These are phyloP conservation scores for Chimonanthus salicifolius DNA, from an alignment of 164 flowering plant species.

Conservation along the genomic window DNA sequence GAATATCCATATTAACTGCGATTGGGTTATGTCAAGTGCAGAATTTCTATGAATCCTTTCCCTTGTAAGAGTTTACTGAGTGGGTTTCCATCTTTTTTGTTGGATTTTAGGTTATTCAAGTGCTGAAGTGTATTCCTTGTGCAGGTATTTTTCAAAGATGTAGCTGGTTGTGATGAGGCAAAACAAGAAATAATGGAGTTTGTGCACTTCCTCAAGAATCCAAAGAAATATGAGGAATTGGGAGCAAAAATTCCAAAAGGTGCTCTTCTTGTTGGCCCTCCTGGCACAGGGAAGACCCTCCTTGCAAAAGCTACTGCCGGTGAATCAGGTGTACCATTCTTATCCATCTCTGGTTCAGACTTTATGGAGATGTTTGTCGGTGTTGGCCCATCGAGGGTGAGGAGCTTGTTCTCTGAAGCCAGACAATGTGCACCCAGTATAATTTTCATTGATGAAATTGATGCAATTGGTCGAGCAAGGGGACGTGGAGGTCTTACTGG, in stretches of 20 bases:
- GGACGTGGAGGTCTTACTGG: conserved; percentile 84
- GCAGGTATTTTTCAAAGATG: conserved; percentile 81
- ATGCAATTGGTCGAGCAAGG: conserved; percentile 92
- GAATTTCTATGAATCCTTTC: not conserved
- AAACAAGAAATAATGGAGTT: conserved; percentile 96
- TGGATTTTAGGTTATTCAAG: too few relatives aligned
- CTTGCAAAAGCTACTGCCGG: conserved; percentile 96
- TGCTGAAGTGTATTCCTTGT: not conserved
- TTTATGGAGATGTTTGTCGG: conserved; percentile 98
- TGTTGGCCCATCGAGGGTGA: conserved; percentile 91
- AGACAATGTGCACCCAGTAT: conserved; percentile 91
- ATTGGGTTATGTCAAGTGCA: not conserved
- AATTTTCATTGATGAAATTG: conserved; percentile 88
- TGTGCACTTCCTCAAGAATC: conserved; percentile 88
- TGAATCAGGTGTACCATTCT: conserved; percentile 84
- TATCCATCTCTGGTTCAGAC: conserved; percentile 89
- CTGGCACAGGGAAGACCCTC: conserved; percentile 94
- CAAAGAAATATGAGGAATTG: conserved; percentile 78
- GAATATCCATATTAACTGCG: not conserved
- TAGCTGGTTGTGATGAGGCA: conserved; percentile 97
- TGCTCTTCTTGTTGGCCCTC: conserved; percentile 89
- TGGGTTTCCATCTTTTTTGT: too few relatives aligned
- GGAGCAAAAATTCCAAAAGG: conserved; percentile 97
- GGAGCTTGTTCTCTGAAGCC: conserved; percentile 81
- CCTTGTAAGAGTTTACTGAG: not conserved